A percentile compares a stretch with the other conserved stretches of the same genome.
Evolutionary conservation across 208 protist genomes (phyloP).

Genomic region (Naegleria gruberi): DNA sequence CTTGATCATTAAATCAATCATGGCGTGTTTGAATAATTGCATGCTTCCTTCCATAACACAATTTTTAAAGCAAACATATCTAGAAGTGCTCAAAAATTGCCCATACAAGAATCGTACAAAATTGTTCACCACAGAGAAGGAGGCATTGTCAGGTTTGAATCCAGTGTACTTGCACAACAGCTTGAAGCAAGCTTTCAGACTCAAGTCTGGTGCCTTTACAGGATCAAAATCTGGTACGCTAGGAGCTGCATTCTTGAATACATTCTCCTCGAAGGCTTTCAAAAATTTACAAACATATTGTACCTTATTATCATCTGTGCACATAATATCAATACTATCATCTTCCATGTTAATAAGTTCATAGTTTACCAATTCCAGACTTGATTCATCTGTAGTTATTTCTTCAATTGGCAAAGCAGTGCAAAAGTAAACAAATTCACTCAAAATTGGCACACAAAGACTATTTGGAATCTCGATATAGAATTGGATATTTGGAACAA

Average conservation of each 20-base stretch:
- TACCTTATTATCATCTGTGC: too few relatives aligned
- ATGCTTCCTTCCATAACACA: background rate
- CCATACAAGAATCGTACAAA: background rate
- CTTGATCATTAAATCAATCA: background rate
- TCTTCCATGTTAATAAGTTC: background rate
- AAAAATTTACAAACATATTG: slow-evolving; percentile 16
- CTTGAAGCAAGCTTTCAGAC: background rate
- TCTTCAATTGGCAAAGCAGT: background rate
- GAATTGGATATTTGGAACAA: background rate
- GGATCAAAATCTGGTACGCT: background rate
- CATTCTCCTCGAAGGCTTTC: background rate
- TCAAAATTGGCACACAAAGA: background rate
- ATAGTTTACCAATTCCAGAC: background rate
- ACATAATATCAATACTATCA: background rate
- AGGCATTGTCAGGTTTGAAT: background rate
- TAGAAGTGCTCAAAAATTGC: background rate
- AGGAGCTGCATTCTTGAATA: background rate
- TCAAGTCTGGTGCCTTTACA: background rate
- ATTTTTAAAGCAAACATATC: background rate
- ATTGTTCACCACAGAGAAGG: background rate
- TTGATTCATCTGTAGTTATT: background rate
- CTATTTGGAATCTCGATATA: background rate
- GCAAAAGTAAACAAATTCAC: background rate
- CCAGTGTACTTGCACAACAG: background rate
- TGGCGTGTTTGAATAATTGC: background rate